A percentile compares a stretch with the other conserved stretches of the same genome.
Evolutionary conservation across 192 early-diverging fungal species (phyloP).

Genomic region (Coemansia sp.): DNA sequence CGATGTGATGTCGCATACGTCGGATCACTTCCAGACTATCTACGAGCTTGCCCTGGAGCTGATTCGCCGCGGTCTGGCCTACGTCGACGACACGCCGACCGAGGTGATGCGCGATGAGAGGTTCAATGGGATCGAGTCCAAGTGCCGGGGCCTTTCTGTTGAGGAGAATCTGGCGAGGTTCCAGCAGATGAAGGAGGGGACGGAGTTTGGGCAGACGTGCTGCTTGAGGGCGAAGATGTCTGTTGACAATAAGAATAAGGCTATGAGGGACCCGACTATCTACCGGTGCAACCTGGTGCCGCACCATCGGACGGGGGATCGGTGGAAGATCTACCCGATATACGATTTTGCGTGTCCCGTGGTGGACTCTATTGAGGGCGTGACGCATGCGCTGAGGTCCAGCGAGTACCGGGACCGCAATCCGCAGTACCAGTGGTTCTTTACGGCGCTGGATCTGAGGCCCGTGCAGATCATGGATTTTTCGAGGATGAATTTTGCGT

Average conservation of each 20-base stretch:
- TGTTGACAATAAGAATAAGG: slow-evolving; percentile 82
- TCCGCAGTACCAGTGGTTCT: slow-evolving; percentile 95
- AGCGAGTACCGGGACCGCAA: slow-evolving; percentile 99
- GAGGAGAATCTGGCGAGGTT: slow-evolving; percentile 91
- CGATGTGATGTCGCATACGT: slow-evolving; percentile 81
- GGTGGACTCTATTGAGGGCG: slow-evolving; percentile 94
- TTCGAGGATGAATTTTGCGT: slow-evolving; percentile 93
- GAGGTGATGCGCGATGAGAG: slow-evolving; percentile 87
- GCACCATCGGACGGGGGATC: slow-evolving; percentile 86
- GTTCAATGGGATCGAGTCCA: slow-evolving; percentile 75
- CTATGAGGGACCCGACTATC: slow-evolving; percentile 94
- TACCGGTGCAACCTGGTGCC: slow-evolving; percentile 88
- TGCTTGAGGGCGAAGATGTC: slow-evolving; percentile 96
- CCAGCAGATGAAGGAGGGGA: slow-evolving; percentile 87
- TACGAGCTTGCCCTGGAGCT: slow-evolving; percentile 82
- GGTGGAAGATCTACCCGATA: slow-evolving; percentile 97
- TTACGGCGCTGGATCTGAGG: slow-evolving; percentile 80
- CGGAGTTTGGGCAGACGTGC: slow-evolving; percentile 76
- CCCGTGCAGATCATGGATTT: slow-evolving; percentile 95
- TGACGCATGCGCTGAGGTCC: slow-evolving; percentile 95
- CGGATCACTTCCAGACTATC: slow-evolving; percentile 86
- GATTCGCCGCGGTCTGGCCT: slow-evolving; percentile 86
- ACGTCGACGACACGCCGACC: slow-evolving; percentile 89
- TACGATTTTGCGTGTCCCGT: slow-evolving; percentile 99
- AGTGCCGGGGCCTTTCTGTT: slow-evolving; percentile 77